Base-by-base conservation (phyloP, 2,329 filamentous ascomycete species). In the Daldinia sp. region DNA sequence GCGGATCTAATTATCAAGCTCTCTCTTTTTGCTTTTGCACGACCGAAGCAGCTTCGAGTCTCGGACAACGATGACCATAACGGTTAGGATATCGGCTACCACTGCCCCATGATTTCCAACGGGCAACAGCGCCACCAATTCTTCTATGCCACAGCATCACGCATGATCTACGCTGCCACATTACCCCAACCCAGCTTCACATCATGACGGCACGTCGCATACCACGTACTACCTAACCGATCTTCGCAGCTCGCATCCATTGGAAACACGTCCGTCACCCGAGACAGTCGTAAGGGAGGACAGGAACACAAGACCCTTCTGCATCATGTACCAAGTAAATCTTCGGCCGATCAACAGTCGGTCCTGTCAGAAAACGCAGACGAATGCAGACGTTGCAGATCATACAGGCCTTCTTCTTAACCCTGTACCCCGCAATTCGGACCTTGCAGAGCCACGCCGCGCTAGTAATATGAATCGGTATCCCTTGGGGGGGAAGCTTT, bases 171-270 rank as follows among this genome's bases (percentile, higher is more conserved):
- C 55, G 62, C 59, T 67, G 56, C 62, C 59, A 61, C 65, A 67
- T 68, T 68, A 65, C 65, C 65, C 65, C 65, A 66, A 68, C 65
- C 65, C 65, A 68, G 65, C 58, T 63, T 51, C 39, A 60, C 56
- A 61, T 61, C 58, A 63, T 68, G 63, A 66, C 63, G 59, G 63
- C 63, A 66, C 54, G 58, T 66, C 63, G 65, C 65, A 67, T 68
- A 48, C 39, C 19, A 60, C 53, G 54, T 68, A 54, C 50, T 49
- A 66, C 65, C 19, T 61, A 45, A 35, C 57, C 59, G 59, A 59
- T 63, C 54, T 27, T 65, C 53, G 47, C 63, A 27, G 41, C 45
- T 41, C 35, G 39, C 54, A 59, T 58, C 57, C 56, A 63, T 61
- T 62, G 59, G 65, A 63, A 65, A 66, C 65, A 63, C 63, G 63